Percentiles rank a stretch among this genome's conserved stretches.
Evolutionary conservation across 2,329 filamentous ascomycete species (phyloP).

Genomic region (Coniochaeta sp.): DNA sequence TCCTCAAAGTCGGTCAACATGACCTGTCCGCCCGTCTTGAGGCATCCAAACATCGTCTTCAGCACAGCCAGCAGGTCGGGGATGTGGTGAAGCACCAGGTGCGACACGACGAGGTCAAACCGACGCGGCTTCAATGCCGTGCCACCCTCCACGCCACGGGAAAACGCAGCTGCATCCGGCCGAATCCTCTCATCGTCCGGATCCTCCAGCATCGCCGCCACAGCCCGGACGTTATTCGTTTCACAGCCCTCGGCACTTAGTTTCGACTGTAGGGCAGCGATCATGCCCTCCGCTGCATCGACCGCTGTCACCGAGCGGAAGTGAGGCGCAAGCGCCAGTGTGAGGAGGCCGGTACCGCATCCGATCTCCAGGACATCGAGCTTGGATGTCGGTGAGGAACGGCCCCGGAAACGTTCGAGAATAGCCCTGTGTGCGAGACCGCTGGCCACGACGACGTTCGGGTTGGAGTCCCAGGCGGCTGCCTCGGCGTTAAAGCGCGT

Average conservation of each 20-base stretch:
- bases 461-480: slow-evolving; percentile 46
- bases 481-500: slow-evolving; percentile 49
- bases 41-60: slow-evolving; percentile 35
- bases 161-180: slow-evolving; percentile 20
- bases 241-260: slow-evolving; percentile 16
- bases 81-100: slow-evolving; percentile 51
- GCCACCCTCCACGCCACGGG: slow-evolving; percentile 9
- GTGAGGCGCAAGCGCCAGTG: slow-evolving; percentile 38
- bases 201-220: slow-evolving; percentile 39
- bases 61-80: slow-evolving; percentile 34
- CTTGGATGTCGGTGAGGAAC: slow-evolving; percentile 8
- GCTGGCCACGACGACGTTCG: slow-evolving; percentile 37
- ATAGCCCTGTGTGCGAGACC: slow-evolving; percentile 37
- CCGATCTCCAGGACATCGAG: slow-evolving; percentile 48
- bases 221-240: slow-evolving; percentile 33
- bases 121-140: slow-evolving; percentile 21
- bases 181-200: slow-evolving; percentile 39
- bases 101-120: slow-evolving; percentile 45
- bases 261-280: slow-evolving; percentile 40
- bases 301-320: slow-evolving; percentile 42
- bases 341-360: slow-evolving; percentile 49
- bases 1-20: slow-evolving; percentile 53
- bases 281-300: slow-evolving; percentile 48
- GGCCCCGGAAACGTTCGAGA: slow-evolving; percentile 26
- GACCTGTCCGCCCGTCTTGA: slow-evolving; percentile 39